phyloP scores from a whole-genome alignment of 306 rosid genomes.

The Castanea mollissima region DNA sequence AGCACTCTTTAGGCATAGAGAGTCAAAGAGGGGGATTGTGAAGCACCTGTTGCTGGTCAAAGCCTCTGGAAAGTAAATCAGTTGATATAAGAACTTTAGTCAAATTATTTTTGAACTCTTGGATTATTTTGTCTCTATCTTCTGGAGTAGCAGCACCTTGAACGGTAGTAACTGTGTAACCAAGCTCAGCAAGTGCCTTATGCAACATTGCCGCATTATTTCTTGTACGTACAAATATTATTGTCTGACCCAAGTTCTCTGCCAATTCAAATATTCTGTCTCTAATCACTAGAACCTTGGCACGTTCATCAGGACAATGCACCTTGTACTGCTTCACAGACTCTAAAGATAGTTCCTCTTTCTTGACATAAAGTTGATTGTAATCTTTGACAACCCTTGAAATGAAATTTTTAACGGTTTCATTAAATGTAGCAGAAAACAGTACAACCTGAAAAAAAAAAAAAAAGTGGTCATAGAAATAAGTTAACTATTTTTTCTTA shows the following conservation, averaged over 20 bases:
- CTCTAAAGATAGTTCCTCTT: constrained; percentile 76
- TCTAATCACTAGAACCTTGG: constrained; percentile 58
- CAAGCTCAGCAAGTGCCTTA: constrained; percentile 49
- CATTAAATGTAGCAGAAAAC: constrained; percentile 93
- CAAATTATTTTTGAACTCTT: constrained; percentile 76
- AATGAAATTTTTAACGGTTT: constrained; percentile 68
- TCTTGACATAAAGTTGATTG: constrained; percentile 82
- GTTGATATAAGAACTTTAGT: constrained; percentile 86
- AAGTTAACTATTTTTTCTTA: neutral
- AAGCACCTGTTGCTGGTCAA: constrained; percentile 84
- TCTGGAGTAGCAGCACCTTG: constrained; percentile 64
- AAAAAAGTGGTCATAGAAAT: constrained; percentile 9
- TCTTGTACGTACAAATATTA: constrained; percentile 76
- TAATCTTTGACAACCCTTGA: constrained; percentile 58
- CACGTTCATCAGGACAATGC: constrained; percentile 57
- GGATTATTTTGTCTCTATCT: constrained; percentile 75
- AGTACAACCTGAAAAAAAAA: constrained; percentile 63
- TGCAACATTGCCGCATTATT: constrained; percentile 64
- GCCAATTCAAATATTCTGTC: constrained; percentile 75
- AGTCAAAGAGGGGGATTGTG: neutral
- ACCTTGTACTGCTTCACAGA: constrained; percentile 86
- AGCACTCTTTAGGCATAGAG: neutral
- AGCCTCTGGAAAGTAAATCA: constrained; percentile 80
- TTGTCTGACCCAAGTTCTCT: constrained; percentile 86
- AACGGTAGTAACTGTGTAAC: constrained; percentile 72